Evolutionary conservation across 2,329 filamentous ascomycete genomes (phyloP).

Genomic region (Penicillium verrucosum): DNA sequence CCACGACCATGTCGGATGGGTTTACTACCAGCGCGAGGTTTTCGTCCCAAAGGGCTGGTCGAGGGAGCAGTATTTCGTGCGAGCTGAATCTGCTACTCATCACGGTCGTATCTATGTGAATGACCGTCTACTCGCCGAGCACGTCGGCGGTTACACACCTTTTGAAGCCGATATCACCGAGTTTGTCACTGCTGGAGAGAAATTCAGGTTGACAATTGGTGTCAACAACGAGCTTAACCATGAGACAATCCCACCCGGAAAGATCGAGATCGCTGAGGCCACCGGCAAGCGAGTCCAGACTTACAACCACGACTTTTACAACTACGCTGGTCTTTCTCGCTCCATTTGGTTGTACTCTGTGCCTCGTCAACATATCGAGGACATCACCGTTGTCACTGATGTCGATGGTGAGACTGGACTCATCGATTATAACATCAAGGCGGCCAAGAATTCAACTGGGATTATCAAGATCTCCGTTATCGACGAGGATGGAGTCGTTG

Average conservation of each 20-base stretch:
- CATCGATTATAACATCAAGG: background rate
- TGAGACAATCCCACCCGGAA: conserved; percentile 30
- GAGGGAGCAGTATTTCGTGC: conserved; percentile 19
- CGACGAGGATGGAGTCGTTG: background rate
- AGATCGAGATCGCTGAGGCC: conserved; percentile 5
- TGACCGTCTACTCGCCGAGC: conserved; percentile 23
- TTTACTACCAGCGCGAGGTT: conserved; percentile 30
- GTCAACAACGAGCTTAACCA: conserved; percentile 31
- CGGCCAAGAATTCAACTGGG: background rate
- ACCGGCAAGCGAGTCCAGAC: conserved; percentile 21
- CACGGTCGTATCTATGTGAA: conserved; percentile 28
- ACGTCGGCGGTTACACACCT: conserved; percentile 28
- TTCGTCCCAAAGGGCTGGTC: conserved; percentile 23
- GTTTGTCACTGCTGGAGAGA: conserved; percentile 18
- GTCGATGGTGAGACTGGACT: conserved; percentile 9
- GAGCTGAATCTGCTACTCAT: conserved; percentile 30
- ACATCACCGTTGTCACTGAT: conserved; percentile 24
- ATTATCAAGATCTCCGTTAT: background rate
- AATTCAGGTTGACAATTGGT: conserved; percentile 30
- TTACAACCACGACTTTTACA: conserved; percentile 34
- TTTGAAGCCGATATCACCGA: conserved; percentile 27
- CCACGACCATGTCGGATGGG: conserved; percentile 32
- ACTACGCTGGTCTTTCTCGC: conserved; percentile 29
- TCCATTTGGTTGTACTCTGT: conserved; percentile 30
- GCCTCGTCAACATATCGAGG: conserved; percentile 19